These are phyloP conservation scores for Dictyostelium brefeldianum DNA, from an alignment of 78 protist species.

Conservation along the genomic window DNA sequence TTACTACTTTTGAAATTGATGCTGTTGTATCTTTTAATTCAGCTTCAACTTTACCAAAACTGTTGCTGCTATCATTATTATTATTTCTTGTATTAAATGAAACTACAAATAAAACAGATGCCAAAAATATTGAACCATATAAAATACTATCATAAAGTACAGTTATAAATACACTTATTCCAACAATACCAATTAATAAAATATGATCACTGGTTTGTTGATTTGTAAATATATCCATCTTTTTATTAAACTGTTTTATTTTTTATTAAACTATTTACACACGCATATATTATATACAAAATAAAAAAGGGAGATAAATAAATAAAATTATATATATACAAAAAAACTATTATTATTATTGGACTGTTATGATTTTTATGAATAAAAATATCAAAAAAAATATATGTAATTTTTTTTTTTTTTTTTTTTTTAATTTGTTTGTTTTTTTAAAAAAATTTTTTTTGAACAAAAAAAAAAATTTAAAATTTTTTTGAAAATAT, in stretches of 20 bases:
- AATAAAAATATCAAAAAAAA: too few relatives aligned
- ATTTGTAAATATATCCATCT: not conserved
- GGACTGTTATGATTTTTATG: too few relatives aligned
- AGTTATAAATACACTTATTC: constrained; percentile 39
- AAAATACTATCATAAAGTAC: constrained; percentile 15
- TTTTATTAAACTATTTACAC: not conserved
- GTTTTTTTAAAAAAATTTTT: too few relatives aligned
- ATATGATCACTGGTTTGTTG: constrained; percentile 27
- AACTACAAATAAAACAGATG: not conserved
- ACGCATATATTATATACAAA: too few relatives aligned
- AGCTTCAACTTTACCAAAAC: not conserved
- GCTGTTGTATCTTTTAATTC: not conserved
- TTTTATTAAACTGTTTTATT: not conserved
- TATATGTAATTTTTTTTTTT: too few relatives aligned
- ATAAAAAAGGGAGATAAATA: too few relatives aligned
- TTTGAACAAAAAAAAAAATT: too few relatives aligned
- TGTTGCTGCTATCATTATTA: too few relatives aligned
- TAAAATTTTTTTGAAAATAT: too few relatives aligned
- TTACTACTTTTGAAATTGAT: not conserved
- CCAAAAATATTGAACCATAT: not conserved
- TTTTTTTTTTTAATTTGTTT: too few relatives aligned
- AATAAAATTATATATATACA: too few relatives aligned
- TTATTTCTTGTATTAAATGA: constrained; percentile 19
- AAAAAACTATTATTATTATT: too few relatives aligned
- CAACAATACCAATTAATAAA: constrained; percentile 24